Conservation (phyloP, 83 land plant genomes). For the Diphasiastrum complanatum region DNA sequence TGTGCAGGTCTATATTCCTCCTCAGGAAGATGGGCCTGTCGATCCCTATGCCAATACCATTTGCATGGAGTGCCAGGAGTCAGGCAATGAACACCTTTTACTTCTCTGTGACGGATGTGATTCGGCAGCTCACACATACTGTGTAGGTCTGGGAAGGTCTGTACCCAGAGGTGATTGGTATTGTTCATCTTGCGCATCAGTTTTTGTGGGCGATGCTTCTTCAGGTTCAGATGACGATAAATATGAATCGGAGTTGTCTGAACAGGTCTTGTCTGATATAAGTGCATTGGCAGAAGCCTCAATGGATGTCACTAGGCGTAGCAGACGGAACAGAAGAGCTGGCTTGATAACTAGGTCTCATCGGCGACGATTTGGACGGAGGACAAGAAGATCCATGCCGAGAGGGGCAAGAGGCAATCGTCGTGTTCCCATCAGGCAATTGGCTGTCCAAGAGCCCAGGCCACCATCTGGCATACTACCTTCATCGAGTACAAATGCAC, state of each 20-base stretch:
- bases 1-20: conserved; percentile 76
- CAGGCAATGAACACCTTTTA: conserved; percentile 77
- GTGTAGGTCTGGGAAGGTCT: conserved; percentile 84
- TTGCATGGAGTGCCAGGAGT: conserved; percentile 72
- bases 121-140: conserved; percentile 86
- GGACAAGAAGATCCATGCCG: neutral
- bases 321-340: neutral
- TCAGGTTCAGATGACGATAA: conserved; percentile 11
- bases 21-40: conserved; percentile 71
- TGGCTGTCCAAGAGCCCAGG: conserved; percentile 15
- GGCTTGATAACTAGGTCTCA: neutral
- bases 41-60: conserved; percentile 77
- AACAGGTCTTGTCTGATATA: conserved; percentile 21
- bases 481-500: conserved; percentile 34
- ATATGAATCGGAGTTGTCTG: conserved; percentile 27
- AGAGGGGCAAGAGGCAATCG: neutral
- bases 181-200: conserved; percentile 49
- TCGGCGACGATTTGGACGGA: neutral
- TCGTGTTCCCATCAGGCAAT: neutral
- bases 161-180: conserved; percentile 95
- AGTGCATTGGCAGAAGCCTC: conserved; percentile 17
- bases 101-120: conserved; percentile 82
- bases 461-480: conserved; percentile 28
- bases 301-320: neutral
- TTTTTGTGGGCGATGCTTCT: conserved; percentile 31